Evolutionary conservation across 2,329 filamentous ascomycete genomes (phyloP).

Genomic region (Aspergillus sp.): DNA sequence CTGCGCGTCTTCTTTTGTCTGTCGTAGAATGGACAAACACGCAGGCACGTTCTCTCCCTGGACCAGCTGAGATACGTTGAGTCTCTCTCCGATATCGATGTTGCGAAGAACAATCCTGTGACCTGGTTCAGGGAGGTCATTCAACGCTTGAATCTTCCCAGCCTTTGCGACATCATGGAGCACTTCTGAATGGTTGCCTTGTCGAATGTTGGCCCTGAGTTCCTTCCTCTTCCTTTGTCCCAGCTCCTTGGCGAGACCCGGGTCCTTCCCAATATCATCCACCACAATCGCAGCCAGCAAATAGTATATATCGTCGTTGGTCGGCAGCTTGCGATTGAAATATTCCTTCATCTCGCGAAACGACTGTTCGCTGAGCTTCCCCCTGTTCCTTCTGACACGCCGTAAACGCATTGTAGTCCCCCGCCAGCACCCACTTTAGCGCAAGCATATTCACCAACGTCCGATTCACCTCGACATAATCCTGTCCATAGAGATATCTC

Average conservation of each 20-base stretch:
- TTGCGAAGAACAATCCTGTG: conserved; percentile 26
- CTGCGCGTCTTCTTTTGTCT: conserved; percentile 17
- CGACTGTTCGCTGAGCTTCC: conserved; percentile 20
- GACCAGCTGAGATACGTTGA: conserved; percentile 36
- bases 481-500: conserved; percentile 5
- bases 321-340: conserved; percentile 13
- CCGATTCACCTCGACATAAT: conserved; percentile 37
- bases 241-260: conserved; percentile 22
- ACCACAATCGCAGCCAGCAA: conserved; percentile 31
- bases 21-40: conserved; percentile 21
- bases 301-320: conserved; percentile 18
- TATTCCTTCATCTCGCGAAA: conserved; percentile 25
- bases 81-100: conserved; percentile 29
- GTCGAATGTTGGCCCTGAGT: not conserved
- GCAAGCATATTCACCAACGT: conserved; percentile 33
- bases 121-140: conserved; percentile 13
- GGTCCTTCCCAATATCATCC: conserved; percentile 37
- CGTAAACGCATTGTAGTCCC: conserved; percentile 30
- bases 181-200: conserved; percentile 27
- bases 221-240: not conserved
- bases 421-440: conserved; percentile 32
- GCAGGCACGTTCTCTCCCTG: conserved; percentile 34
- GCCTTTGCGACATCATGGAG: conserved; percentile 23
- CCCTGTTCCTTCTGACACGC: conserved; percentile 17
- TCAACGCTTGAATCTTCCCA: conserved; percentile 23